These are phyloP conservation scores for Stentor coeruleus DNA, from an alignment of 73 alveolate genomes.

Conservation along the genomic window DNA sequence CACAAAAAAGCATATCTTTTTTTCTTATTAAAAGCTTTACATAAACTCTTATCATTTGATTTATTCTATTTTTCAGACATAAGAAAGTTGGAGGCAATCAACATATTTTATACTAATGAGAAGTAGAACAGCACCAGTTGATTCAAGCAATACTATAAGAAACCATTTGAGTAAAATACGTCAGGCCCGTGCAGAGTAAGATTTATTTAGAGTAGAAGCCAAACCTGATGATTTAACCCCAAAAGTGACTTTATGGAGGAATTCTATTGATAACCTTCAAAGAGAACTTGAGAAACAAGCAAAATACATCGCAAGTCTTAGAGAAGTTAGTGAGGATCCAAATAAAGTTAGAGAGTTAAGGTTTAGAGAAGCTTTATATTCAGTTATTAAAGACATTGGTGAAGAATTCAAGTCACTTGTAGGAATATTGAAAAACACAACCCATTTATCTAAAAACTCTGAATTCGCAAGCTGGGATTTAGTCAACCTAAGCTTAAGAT, in stretches of 20 bases:
- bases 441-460: slow-evolving; percentile 4
- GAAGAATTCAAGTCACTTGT: slow-evolving; percentile 17
- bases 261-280: slow-evolving; percentile 20
- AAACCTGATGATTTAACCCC: slow-evolving; percentile 16
- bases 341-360: not conserved
- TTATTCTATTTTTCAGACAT: not conserved
- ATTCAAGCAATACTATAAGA: not conserved
- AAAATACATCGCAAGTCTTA: not conserved
- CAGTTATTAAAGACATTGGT: not conserved
- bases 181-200: slow-evolving; percentile 2
- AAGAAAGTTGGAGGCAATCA: not conserved
- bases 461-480: slow-evolving; percentile 11
- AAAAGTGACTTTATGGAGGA: not conserved
- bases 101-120: not conserved
- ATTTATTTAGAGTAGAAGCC: not conserved
- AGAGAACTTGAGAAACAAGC: slow-evolving; percentile 13
- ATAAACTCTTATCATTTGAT: too few relatives aligned
- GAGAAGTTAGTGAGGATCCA: slow-evolving; percentile 16
- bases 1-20: too few relatives aligned
- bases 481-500: not conserved
- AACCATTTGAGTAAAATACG: slow-evolving; percentile 8
- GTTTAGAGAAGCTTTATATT: not conserved
- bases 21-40: too few relatives aligned
- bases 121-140: slow-evolving; percentile 23
- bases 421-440: not conserved